Evolutionary conservation across 495 filamentous ascomycete genomes (phyloP).

Genomic region (Penicillium manginii): DNA sequence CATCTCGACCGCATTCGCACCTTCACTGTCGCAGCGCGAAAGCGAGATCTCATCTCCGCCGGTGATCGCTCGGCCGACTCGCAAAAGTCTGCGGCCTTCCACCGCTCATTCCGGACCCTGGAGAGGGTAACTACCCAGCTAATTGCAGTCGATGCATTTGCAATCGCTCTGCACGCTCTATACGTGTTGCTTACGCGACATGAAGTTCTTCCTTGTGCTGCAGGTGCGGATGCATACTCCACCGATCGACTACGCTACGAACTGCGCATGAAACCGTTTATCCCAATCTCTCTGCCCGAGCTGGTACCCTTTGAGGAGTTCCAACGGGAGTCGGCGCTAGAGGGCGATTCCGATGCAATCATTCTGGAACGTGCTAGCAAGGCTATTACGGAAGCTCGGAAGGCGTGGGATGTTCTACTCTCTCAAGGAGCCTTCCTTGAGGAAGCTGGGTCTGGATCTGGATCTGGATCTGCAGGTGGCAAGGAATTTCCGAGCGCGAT

Average conservation of each 20-base stretch:
- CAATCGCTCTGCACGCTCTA: constrained; percentile 67
- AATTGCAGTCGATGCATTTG: constrained; percentile 68
- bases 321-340: constrained; percentile 40
- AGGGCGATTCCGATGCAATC: constrained; percentile 41
- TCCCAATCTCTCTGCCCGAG: constrained; percentile 68
- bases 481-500: constrained; percentile 50
- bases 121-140: constrained; percentile 68
- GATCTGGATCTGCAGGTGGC: not conserved
- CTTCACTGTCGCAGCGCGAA: constrained; percentile 51
- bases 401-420: constrained; percentile 65
- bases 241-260: constrained; percentile 75
- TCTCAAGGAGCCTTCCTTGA: constrained; percentile 42
- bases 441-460: constrained; percentile 13
- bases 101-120: constrained; percentile 60
- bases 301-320: constrained; percentile 71
- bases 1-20: constrained; percentile 74
- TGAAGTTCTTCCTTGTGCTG: constrained; percentile 52
- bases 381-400: constrained; percentile 63
- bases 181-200: constrained; percentile 70
- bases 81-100: constrained; percentile 43
- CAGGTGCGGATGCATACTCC: constrained; percentile 69
- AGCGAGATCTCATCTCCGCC: constrained; percentile 29
- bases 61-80: constrained; percentile 5
- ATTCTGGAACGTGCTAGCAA: constrained; percentile 65
- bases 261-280: constrained; percentile 88